These are phyloP conservation scores for Niveomyces coronatus DNA, from an alignment of 2,329 filamentous ascomycete genomes.

Conservation along the genomic window DNA sequence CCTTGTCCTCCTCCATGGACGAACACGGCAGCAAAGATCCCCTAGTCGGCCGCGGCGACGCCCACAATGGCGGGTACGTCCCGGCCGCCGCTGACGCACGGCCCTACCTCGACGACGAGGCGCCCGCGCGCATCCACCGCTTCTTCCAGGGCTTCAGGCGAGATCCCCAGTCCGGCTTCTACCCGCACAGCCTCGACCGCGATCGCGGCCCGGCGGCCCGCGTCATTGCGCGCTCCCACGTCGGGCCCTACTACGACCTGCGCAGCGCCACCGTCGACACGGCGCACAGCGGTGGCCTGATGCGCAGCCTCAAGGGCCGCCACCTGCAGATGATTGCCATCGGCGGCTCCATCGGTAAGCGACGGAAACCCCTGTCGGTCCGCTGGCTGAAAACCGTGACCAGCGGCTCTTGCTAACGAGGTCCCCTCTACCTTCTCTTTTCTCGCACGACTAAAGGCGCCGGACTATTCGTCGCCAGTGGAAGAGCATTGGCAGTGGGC, in stretches of 20 bases:
- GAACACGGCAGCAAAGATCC: not conserved
- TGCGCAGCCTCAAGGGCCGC: conserved; percentile 48
- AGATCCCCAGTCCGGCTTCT: conserved; percentile 6
- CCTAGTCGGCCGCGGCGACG: not conserved
- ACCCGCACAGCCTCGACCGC: not conserved
- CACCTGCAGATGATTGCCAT: conserved; percentile 93
- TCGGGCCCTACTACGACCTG: conserved; percentile 7
- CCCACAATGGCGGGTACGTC: not conserved
- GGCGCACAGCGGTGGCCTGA: conserved; percentile 7
- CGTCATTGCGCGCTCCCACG: not conserved
- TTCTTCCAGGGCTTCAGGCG: conserved; percentile 8
- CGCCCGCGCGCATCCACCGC: conserved; percentile 1
- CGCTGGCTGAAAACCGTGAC: too few species aligned
- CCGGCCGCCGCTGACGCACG: too few species aligned
- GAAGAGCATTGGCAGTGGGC: conserved; percentile 52
- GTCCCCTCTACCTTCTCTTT: too few species aligned
- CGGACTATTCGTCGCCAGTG: conserved; percentile 71
- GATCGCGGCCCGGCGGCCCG: not conserved
- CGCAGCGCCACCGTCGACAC: conserved; percentile 7
- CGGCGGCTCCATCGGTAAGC: conserved; percentile 64
- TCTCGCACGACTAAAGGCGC: too few species aligned
- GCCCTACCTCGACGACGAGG: not conserved
- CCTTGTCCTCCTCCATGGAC: not conserved
- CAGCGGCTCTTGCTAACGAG: too few species aligned
- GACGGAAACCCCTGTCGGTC: too few species aligned